A percentile compares a stretch with the other conserved stretches of the same genome.
phyloP scores from a whole-genome alignment of 2,329 filamentous ascomycete species.

The Cytospora chrysosperma region DNA sequence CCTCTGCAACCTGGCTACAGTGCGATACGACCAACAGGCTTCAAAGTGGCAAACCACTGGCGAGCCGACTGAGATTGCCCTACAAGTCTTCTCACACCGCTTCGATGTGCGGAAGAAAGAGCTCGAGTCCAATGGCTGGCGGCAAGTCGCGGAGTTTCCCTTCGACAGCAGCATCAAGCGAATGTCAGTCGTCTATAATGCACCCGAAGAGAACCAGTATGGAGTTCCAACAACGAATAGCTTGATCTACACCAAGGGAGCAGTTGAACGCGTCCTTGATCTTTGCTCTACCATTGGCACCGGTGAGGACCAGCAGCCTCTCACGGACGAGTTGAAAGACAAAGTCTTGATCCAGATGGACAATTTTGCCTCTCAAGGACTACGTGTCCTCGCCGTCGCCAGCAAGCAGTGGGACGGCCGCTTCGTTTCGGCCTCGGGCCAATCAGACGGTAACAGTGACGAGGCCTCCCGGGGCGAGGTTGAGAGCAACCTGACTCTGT shows the following conservation, averaged over 20 bases:
- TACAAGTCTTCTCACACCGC: slow-evolving; percentile 72
- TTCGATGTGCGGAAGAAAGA: slow-evolving; percentile 59
- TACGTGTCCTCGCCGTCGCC: slow-evolving; percentile 70
- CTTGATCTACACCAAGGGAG: slow-evolving; percentile 61
- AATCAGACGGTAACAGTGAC: slow-evolving; percentile 37
- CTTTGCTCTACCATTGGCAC: slow-evolving; percentile 50
- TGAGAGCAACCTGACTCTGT: slow-evolving; percentile 68
- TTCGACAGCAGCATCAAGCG: slow-evolving; percentile 77
- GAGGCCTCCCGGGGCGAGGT: slow-evolving; percentile 57
- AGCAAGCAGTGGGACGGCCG: slow-evolving; percentile 59
- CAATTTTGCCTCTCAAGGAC: slow-evolving; percentile 62
- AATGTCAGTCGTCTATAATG: slow-evolving; percentile 73
- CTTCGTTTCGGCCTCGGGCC: slow-evolving; percentile 39
- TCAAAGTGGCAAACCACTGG: slow-evolving; percentile 65
- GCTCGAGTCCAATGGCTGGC: slow-evolving; percentile 55
- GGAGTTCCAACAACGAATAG: slow-evolving; percentile 44
- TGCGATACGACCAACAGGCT: slow-evolving; percentile 53
- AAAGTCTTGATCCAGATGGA: slow-evolving; percentile 55
- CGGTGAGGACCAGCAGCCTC: slow-evolving; percentile 41
- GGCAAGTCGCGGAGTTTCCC: slow-evolving; percentile 68
- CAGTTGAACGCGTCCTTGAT: slow-evolving; percentile 60
- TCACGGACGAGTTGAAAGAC: slow-evolving; percentile 53
- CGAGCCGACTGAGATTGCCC: slow-evolving; percentile 73
- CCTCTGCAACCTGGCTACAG: slow-evolving; percentile 65
- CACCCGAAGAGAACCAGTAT: slow-evolving; percentile 39